A percentile compares a stretch with the other conserved stretches of the same genome.
Evolutionary conservation across 2,329 filamentous ascomycete species (phyloP).

Genomic region (Neopestalotiopsis sp.): DNA sequence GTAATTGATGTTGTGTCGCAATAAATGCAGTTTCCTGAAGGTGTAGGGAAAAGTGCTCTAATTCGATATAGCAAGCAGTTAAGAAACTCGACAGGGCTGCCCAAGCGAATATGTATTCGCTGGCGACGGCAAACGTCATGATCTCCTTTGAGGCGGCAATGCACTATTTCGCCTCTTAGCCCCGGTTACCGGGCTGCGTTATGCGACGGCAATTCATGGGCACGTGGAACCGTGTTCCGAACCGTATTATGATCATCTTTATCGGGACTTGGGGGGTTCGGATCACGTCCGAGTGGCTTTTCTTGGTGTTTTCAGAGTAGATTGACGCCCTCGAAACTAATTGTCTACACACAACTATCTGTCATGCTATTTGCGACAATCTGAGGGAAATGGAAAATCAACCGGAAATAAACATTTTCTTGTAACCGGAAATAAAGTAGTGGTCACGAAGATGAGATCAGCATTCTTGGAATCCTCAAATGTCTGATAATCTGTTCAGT

Average conservation of each 20-base stretch:
- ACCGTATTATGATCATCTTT: not conserved
- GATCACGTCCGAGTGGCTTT: slow-evolving; percentile 11
- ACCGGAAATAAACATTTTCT: not conserved
- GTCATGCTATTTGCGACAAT: not conserved
- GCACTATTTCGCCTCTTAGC: not conserved
- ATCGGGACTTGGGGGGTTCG: slow-evolving; percentile 1
- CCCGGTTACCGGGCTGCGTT: not conserved
- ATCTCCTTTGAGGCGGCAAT: not conserved
- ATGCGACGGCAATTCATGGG: not conserved
- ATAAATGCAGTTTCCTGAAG: not conserved
- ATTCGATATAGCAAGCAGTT: not conserved
- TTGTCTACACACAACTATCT: not conserved
- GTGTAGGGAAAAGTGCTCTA: not conserved
- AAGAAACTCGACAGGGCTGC: not conserved
- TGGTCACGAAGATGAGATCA: not conserved
- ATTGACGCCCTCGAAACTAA: not conserved
- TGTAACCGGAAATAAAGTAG: not conserved
- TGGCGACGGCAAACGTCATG: not conserved
- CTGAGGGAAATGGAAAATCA: not conserved
- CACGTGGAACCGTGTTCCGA: slow-evolving; percentile 11
- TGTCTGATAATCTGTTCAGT: not conserved
- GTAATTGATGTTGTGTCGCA: not conserved
- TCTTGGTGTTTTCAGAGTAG: not conserved
- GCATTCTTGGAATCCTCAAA: not conserved
- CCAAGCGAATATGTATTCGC: not conserved